Evolutionary conservation across 306 rosid genomes (phyloP).

Genomic region (Rosa multiflora): DNA sequence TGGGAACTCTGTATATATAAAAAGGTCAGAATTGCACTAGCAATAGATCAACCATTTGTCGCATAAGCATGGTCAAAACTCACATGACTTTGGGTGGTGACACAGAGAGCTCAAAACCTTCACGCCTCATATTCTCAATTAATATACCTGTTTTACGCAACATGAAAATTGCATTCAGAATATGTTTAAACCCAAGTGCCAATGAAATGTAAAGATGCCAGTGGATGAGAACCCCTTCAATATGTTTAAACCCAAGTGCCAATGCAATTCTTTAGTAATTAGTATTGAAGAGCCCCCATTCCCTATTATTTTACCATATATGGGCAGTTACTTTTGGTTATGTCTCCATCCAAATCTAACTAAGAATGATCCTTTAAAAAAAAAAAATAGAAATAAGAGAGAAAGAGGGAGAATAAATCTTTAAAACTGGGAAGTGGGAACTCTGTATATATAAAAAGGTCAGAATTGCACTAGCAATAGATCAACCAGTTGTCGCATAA

Average conservation of each 20-base stretch:
- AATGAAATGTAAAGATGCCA: slow-evolving; percentile 10
- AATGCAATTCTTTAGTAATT: not conserved
- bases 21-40: slow-evolving; percentile 8
- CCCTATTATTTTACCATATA: not conserved
- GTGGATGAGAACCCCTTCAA: not conserved
- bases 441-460: not conserved
- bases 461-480: slow-evolving; percentile 11
- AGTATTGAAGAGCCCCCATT: not conserved
- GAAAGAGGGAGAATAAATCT: not conserved
- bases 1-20: not conserved
- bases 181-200: slow-evolving; percentile 3
- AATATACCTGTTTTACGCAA: slow-evolving; percentile 70
- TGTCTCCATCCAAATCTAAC: not conserved
- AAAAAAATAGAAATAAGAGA: not conserved
- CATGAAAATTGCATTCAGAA: slow-evolving; percentile 27
- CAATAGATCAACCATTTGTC: slow-evolving; percentile 6
- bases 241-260: slow-evolving; percentile 3
- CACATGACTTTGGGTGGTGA: slow-evolving; percentile 99
- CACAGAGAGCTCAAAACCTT: slow-evolving; percentile 91
- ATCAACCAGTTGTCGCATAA: slow-evolving; percentile 1
- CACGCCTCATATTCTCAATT: slow-evolving; percentile 98
- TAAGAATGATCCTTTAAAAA: not conserved
- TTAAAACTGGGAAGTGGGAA: not conserved
- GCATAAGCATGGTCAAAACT: slow-evolving; percentile 39
- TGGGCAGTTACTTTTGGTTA: not conserved